These are phyloP conservation scores for Xylariales sp. DNA, from an alignment of 2,329 filamentous ascomycete species.

Conservation along the genomic window DNA sequence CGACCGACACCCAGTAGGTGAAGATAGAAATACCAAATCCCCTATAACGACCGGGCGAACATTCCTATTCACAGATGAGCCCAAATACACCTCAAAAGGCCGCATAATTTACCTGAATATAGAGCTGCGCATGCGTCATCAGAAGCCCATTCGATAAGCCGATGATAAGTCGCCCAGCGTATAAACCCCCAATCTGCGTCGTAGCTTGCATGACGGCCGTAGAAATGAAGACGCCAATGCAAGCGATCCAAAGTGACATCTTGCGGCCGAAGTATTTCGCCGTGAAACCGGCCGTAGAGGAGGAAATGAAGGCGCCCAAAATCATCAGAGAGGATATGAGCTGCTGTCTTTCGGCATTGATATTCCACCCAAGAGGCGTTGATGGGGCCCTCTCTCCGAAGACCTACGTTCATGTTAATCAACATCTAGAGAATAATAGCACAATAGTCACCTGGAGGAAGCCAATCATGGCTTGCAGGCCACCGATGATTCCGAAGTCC, in stretches of 20 bases:
- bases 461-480: conserved; percentile 50
- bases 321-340: conserved; percentile 62
- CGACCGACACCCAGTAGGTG: conserved; percentile 61
- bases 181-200: conserved; percentile 59
- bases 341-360: conserved; percentile 56
- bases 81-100: neutral
- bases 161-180: conserved; percentile 61
- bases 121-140: conserved; percentile 54
- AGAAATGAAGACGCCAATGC: conserved; percentile 52
- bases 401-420: conserved; percentile 39
- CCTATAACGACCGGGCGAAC: conserved; percentile 58
- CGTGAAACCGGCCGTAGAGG: conserved; percentile 55
- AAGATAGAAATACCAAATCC: conserved; percentile 61
- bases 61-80: conserved; percentile 53
- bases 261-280: conserved; percentile 53
- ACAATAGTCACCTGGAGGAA: conserved; percentile 46
- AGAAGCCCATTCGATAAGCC: conserved; percentile 55
- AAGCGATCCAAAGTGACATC: conserved; percentile 55
- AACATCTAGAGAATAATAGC: neutral
- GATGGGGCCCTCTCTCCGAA: conserved; percentile 46
- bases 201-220: conserved; percentile 65
- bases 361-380: conserved; percentile 46
- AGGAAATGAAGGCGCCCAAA: conserved; percentile 59
- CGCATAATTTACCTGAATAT: conserved; percentile 38
- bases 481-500: conserved; percentile 51